Evolutionary conservation across 1,139 yeast species (phyloP).

Genomic region (Geotrichum aggregatum): DNA sequence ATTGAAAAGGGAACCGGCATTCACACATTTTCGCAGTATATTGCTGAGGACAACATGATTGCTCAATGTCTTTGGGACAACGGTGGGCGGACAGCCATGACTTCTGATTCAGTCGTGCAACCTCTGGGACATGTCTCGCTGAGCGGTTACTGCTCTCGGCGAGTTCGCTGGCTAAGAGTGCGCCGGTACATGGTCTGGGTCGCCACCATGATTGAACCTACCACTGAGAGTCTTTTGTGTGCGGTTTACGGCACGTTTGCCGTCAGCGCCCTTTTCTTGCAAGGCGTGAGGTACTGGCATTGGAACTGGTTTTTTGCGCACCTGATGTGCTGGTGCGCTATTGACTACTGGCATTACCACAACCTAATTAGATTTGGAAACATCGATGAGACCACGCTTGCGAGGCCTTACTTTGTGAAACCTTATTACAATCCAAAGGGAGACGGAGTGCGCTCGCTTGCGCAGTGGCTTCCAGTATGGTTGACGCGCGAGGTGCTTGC

Average conservation of each 20-base stretch:
- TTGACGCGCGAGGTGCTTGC: constrained; percentile 65
- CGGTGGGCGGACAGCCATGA: constrained; percentile 72
- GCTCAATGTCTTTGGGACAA: constrained; percentile 78
- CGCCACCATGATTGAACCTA: constrained; percentile 81
- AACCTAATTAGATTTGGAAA: constrained; percentile 41
- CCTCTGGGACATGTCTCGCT: constrained; percentile 54
- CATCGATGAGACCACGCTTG: constrained; percentile 29
- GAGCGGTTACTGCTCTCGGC: constrained; percentile 56
- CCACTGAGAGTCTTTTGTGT: constrained; percentile 70
- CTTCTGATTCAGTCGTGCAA: constrained; percentile 74
- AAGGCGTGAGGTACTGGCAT: constrained; percentile 32
- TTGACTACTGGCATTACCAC: constrained; percentile 60
- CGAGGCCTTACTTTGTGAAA: constrained; percentile 34
- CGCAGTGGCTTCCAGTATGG: constrained; percentile 54
- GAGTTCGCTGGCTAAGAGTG: constrained; percentile 85
- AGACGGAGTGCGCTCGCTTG: constrained; percentile 19
- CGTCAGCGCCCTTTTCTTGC: constrained; percentile 45
- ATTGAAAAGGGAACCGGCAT: constrained; percentile 47
- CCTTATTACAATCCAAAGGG: constrained; percentile 29
- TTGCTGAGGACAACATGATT: constrained; percentile 92
- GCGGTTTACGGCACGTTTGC: constrained; percentile 63
- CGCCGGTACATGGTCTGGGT: constrained; percentile 81
- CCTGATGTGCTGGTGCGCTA: constrained; percentile 56
- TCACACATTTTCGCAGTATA: constrained; percentile 69
- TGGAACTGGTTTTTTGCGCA: constrained; percentile 48